phyloP scores from a whole-genome alignment of 169 alveolate genomes.

The Fabrea salina region DNA sequence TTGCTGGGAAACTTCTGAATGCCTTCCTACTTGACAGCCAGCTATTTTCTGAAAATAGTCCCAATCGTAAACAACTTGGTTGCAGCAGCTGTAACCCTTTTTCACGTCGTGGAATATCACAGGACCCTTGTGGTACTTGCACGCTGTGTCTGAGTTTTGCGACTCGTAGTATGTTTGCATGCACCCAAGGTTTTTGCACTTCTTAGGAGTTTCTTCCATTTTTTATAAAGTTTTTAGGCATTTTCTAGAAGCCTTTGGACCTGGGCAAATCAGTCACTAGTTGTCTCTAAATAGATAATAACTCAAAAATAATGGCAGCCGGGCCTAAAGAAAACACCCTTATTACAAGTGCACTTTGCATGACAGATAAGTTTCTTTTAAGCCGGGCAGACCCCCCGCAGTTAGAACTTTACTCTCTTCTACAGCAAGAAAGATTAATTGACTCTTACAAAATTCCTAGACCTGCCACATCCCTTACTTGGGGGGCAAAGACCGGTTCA shows the following conservation, averaged over 20 bases:
- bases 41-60: conserved; percentile 71
- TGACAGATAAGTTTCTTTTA: no score
- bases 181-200: conserved; percentile 78
- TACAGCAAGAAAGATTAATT: no score
- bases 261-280: not conserved
- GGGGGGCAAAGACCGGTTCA: no score
- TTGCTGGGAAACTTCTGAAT: conserved; percentile 39
- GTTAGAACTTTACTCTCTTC: no score
- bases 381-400: no score
- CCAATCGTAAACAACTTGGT: conserved; percentile 82
- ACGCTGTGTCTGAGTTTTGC: conserved; percentile 66
- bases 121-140: conserved; percentile 78
- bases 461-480: no score
- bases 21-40: conserved; percentile 76
- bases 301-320: not conserved
- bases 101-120: conserved; percentile 82
- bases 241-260: no score
- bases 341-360: no score
- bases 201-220: conserved; percentile 29
- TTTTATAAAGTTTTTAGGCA: not conserved
- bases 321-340: no score
- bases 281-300: not conserved
- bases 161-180: conserved; percentile 53
- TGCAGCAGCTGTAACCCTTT: conserved; percentile 87
- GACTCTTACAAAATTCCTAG: no score